Evolutionary conservation across 2,329 filamentous ascomycete genomes (phyloP), one percentile per base, ranked within the genome.

Genomic region (Fusarium clavum): DNA sequence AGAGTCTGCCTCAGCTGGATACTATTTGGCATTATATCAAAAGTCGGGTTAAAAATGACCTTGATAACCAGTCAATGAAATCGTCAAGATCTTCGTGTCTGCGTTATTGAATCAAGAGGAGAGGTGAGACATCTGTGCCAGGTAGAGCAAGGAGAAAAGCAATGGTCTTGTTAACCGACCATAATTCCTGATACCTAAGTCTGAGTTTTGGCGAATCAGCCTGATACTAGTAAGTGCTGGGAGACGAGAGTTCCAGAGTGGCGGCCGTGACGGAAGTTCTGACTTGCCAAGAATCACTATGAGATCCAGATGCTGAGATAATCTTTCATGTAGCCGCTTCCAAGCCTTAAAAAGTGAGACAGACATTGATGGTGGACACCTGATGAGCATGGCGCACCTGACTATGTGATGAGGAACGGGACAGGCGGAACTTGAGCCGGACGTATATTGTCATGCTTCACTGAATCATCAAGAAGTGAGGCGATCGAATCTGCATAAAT

Each of bases 201-300:
- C 57, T 51, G 63, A 45, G 57, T 67, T 61, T 51, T 53, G 53
- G 30, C 24, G 49, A 75, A 69, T 25, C 22, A 25, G 16, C 14
- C 59, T 62, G 48, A 64, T 75, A 62, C 51, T 67, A 61, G 62
- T 58, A 69, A 54, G 40, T 51, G 49, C 58, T 70, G 66, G 64
- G 64, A 72, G 60, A 56, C 30, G 29, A 61, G 69, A 61, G 64
- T 60, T 56, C 40, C 54, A 53, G 61, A 54, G 66, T 69, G 55
- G 64, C 66, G 62, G 47, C 56, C 64, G 54, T 69, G 54, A 72
- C 64, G 47, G 59, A 51, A 70, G 62, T 46, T 47, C 57, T 62
- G 61, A 47, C 47, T 52, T 41, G 58, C 55, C 45, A 59, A 60
- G 66, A 18, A 29, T 47, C 41, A 25, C 38, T 45, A 34, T 43